Conservation (phyloP, 2,329 filamentous ascomycete species). For the Exophiala sp. region DNA sequence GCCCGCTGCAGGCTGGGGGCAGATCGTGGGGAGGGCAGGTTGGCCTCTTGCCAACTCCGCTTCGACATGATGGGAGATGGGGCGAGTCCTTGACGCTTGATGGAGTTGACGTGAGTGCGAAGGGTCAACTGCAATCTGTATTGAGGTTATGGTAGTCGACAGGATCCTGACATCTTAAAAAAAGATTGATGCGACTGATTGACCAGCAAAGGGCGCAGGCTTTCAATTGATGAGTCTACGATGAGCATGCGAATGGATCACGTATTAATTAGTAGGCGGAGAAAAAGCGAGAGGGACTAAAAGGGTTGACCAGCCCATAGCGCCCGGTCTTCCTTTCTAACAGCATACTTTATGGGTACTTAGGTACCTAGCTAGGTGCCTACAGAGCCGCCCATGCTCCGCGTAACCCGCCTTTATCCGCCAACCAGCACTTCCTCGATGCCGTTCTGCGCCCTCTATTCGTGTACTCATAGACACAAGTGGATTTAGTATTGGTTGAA, state of each 20-base stretch:
- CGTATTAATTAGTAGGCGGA: not conserved
- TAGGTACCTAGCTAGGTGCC: too few relatives aligned
- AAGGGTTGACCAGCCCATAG: too few relatives aligned
- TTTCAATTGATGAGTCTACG: not conserved
- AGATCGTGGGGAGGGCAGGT: constrained; percentile 27
- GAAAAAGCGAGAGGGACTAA: not conserved
- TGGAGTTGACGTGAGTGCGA: not conserved
- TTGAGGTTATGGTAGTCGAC: not conserved
- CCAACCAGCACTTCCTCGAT: too few relatives aligned
- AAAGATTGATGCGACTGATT: too few relatives aligned
- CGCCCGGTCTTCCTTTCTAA: too few relatives aligned
- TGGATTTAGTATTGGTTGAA: too few relatives aligned
- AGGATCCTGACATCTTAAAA: not conserved
- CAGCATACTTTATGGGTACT: too few relatives aligned
- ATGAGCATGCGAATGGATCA: not conserved
- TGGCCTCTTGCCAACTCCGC: constrained; percentile 29
- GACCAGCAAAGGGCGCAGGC: not conserved
- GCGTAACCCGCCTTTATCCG: too few relatives aligned
- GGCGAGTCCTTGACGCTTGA: not conserved
- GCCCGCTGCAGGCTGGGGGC: constrained; percentile 11
- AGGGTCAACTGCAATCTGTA: too few relatives aligned
- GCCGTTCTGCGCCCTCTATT: too few relatives aligned
- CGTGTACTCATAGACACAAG: too few relatives aligned
- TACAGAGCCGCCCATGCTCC: too few relatives aligned
- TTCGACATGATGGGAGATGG: constrained; percentile 23